phyloP scores from a whole-genome alignment of 257 asterid species.

The Nicotiana attenuata region DNA sequence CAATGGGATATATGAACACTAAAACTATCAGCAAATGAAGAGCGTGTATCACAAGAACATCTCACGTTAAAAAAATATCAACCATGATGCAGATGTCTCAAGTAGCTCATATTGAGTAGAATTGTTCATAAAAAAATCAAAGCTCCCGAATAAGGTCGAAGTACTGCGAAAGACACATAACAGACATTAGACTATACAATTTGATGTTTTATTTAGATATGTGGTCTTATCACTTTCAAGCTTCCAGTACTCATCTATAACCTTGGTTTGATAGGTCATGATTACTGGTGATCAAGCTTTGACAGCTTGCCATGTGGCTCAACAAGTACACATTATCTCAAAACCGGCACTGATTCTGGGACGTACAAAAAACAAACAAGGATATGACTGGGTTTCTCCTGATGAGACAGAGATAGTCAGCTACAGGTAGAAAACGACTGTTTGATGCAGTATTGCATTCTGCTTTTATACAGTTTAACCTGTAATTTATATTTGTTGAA shows the following conservation, averaged over 20 bases:
- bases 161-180: not conserved
- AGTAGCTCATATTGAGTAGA: not conserved
- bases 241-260: not conserved
- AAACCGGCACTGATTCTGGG: slow-evolving; percentile 81
- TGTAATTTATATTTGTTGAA: not conserved
- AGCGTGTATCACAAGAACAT: not conserved
- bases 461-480: not conserved
- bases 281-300: slow-evolving; percentile 99
- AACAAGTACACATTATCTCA: slow-evolving; percentile 85
- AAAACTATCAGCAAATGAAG: not conserved
- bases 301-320: slow-evolving; percentile 98
- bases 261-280: slow-evolving; percentile 62
- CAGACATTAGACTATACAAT: not conserved
- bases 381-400: slow-evolving; percentile 88
- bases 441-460: not conserved
- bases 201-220: not conserved
- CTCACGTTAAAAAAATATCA: not conserved
- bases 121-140: not conserved
- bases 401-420: slow-evolving; percentile 54
- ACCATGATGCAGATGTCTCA: not conserved
- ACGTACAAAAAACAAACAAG: slow-evolving; percentile 40
- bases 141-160: not conserved
- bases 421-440: slow-evolving; percentile 46
- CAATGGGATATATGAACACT: not conserved
- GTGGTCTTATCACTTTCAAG: not conserved